Base-by-base conservation (phyloP, 2,329 filamentous ascomycete species). In the Calonectria hawksworthii region DNA sequence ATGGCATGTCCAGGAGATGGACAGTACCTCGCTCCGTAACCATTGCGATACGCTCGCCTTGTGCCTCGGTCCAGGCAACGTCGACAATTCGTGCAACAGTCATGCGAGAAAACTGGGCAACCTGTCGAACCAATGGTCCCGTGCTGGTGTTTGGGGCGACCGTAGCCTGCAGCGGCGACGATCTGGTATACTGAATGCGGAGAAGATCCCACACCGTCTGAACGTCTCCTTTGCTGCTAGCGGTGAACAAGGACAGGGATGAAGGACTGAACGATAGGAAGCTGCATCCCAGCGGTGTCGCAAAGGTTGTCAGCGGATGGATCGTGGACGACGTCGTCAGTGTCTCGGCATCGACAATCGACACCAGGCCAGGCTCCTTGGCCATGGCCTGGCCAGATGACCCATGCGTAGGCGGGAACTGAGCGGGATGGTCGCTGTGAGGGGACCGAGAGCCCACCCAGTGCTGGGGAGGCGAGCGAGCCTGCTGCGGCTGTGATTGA, bases 21-120 rank as follows among this genome's bases (percentile, higher is more conserved):
- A 98, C 93, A 11, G 97, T 99, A n/a, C 96, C 96, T 79, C 96
- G 94, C 81, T 98, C 95, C 0, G 97, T 99, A 32, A 98, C 92
- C 86, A 99, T 93, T 2, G 96, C 96, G 50, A 98, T 87, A 73
- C 94, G 93, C 82, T 98, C 95, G 28, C 95, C 95, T 71, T 93
- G 93, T 4, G 95, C 95, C 70, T 92, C 90, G 2, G 94, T 94
- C 97, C 97, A 99, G 4, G 93, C 92, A 52, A 98, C 94, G 81
- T 98, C 96, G 28, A 98, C 91, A 70, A 99, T 95, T 69, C 95
- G 94, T 4, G 97, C 95, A 64, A 96, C 94, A 2, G 96, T 99
- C 91, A 98, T 94, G 51, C 97, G 93, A 26, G 95, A 95, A 82
- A 98, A 98, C 74, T 96, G 93, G 10, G 96, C 95, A 74, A 98